Evolutionary conservation across 1,284 basidiomycete species (phyloP).

Genomic region (Moniliophthora roreri): DNA sequence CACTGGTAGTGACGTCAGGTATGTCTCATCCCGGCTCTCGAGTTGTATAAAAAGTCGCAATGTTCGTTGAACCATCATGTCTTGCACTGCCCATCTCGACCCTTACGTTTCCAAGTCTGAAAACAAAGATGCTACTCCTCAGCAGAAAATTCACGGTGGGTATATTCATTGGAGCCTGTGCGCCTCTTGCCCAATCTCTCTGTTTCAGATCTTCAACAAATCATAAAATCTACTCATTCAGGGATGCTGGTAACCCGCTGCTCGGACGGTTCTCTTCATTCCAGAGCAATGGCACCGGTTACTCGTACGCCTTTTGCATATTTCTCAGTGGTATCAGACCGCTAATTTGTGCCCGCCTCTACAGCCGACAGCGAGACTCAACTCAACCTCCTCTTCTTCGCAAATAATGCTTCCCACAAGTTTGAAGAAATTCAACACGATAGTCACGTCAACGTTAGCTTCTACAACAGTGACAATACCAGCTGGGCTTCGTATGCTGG

Average conservation of each 20-base stretch:
- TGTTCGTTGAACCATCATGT: slow-evolving; percentile 23
- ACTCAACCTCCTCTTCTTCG: slow-evolving; percentile 8
- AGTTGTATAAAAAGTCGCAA: not conserved
- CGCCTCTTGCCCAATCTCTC: not conserved
- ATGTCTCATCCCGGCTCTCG: not conserved
- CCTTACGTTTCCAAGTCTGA: slow-evolving; percentile 65
- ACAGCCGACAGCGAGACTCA: slow-evolving; percentile 48
- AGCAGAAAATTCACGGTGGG: slow-evolving; percentile 65
- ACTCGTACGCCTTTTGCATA: slow-evolving; percentile 47
- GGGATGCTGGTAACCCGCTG: slow-evolving; percentile 83
- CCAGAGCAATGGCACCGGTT: slow-evolving; percentile 80
- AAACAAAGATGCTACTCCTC: slow-evolving; percentile 49
- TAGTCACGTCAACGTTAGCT: slow-evolving; percentile 77
- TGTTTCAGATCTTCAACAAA: slow-evolving; percentile 53
- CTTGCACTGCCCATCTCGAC: slow-evolving; percentile 45
- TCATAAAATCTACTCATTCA: slow-evolving; percentile 61
- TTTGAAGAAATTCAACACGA: slow-evolving; percentile 79
- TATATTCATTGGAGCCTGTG: not conserved
- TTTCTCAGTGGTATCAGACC: slow-evolving; percentile 2
- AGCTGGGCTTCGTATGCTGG: slow-evolving; percentile 86
- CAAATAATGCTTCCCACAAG: slow-evolving; percentile 51
- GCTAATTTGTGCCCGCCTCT: not conserved
- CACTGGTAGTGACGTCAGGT: slow-evolving; percentile 9
- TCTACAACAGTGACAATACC: slow-evolving; percentile 71
- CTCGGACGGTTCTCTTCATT: slow-evolving; percentile 76